Percentiles rank a stretch among this genome's conserved stretches.
Evolutionary conservation across 1,284 basidiomycete species (phyloP).

Genomic region (Puccinia hordei): DNA sequence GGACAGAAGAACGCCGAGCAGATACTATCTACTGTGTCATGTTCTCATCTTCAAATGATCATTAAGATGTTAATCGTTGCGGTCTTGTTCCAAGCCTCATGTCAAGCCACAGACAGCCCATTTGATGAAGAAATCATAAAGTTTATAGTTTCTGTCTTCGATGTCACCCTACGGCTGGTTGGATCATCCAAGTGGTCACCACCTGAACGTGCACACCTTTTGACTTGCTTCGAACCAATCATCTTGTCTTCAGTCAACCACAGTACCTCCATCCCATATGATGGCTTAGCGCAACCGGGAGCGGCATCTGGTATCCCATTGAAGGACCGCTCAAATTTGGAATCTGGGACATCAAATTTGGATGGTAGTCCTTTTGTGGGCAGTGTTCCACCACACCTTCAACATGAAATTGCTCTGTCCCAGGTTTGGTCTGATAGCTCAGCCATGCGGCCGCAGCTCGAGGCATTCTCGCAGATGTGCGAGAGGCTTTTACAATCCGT

Average conservation of each 20-base stretch:
- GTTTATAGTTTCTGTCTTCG: not conserved
- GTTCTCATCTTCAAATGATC: slow-evolving; percentile 21
- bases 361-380: not conserved
- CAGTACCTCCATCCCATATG: not conserved
- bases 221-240: slow-evolving; percentile 46
- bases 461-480: slow-evolving; percentile 40
- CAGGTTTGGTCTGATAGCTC: slow-evolving; percentile 25
- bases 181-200: slow-evolving; percentile 37
- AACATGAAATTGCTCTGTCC: not conserved
- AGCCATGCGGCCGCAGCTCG: slow-evolving; percentile 10
- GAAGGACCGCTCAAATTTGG: slow-evolving; percentile 1
- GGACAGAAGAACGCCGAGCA: slow-evolving; percentile 23
- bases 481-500: slow-evolving; percentile 30
- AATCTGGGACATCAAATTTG: not conserved
- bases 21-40: slow-evolving; percentile 7
- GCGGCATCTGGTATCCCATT: slow-evolving; percentile 34
- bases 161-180: slow-evolving; percentile 17
- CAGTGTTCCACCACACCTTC: not conserved
- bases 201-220: slow-evolving; percentile 27
- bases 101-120: slow-evolving; percentile 18
- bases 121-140: slow-evolving; percentile 17
- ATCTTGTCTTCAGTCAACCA: not conserved
- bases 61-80: slow-evolving; percentile 31
- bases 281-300: slow-evolving; percentile 28
- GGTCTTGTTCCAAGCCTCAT: slow-evolving; percentile 37